Percentiles rank a stretch among this genome's conserved stretches.
Conservation (phyloP, 192 early-diverging fungal species). For the Lobulomyces angularis region DNA sequence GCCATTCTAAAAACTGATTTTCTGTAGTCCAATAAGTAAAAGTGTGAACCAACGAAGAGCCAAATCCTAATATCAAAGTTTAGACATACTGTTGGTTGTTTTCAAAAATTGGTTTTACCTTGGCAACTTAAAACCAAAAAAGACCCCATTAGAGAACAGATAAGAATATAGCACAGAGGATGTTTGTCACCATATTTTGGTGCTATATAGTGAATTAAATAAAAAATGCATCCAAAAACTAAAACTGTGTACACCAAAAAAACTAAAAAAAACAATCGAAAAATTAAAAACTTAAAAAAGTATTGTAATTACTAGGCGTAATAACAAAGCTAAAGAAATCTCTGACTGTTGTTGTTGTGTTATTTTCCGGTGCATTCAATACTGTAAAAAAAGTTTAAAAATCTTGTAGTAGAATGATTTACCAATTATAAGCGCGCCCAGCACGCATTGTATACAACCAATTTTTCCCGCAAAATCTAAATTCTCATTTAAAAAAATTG, state of each 20-base stretch:
- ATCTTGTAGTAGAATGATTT: too few species aligned
- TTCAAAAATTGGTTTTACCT: constrained; percentile 11
- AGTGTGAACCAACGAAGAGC: constrained; percentile 49
- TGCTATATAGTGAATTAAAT: constrained; percentile 38
- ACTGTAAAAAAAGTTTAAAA: too few species aligned
- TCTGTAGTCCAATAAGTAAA: constrained; percentile 25
- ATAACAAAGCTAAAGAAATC: constrained; percentile 37
- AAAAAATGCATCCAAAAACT: constrained; percentile 19
- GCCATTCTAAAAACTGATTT: constrained; percentile 56
- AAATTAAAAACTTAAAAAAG: not conserved
- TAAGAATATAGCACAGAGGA: constrained; percentile 36
- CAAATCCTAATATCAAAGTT: constrained; percentile 37
- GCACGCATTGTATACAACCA: constrained; percentile 54
- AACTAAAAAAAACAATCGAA: constrained; percentile 8
- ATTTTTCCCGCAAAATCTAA: constrained; percentile 51
- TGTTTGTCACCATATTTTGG: constrained; percentile 47
- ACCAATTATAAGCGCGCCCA: constrained; percentile 44
- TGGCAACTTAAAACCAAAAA: constrained; percentile 55
- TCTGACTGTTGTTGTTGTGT: constrained; percentile 20
- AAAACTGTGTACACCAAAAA: constrained; percentile 40
- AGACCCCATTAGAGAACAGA: constrained; percentile 49
- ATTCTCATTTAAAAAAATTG: constrained; percentile 49
- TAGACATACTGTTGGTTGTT: constrained; percentile 3
- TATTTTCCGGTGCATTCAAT: constrained; percentile 30
- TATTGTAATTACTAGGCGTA: constrained; percentile 31